phyloP scores from a whole-genome alignment of 208 protist species.

The Novymonas esmeraldas region DNA sequence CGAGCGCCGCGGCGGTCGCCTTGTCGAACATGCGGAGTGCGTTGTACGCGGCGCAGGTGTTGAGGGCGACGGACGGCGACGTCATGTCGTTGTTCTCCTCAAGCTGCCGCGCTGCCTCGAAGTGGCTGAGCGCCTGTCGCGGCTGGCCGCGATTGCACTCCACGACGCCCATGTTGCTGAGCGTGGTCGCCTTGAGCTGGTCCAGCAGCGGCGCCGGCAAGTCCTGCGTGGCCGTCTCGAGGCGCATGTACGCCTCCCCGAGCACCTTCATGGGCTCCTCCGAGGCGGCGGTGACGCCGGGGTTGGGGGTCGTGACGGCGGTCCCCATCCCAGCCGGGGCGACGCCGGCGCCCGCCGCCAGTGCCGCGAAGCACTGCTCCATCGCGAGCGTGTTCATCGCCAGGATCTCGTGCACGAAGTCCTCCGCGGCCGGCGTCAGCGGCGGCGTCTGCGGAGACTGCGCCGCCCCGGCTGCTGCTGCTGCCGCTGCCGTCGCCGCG shows the following conservation, averaged over 20 bases:
- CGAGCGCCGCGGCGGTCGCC: constrained; percentile 78
- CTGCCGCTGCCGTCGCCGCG: neutral
- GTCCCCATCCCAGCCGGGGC: neutral
- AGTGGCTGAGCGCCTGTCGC: constrained; percentile 83
- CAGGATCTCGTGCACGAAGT: constrained; percentile 76
- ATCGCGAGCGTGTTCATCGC: constrained; percentile 87
- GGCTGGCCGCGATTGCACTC: constrained; percentile 86
- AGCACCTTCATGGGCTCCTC: constrained; percentile 62
- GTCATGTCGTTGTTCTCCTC: constrained; percentile 79
- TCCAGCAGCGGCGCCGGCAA: constrained; percentile 45
- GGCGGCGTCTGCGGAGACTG: constrained; percentile 15
- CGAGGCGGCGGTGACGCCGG: constrained; percentile 11
- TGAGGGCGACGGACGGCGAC: constrained; percentile 82
- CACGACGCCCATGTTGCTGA: constrained; percentile 89
- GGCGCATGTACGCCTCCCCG: constrained; percentile 59
- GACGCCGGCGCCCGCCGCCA: constrained; percentile 8
- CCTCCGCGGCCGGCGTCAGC: constrained; percentile 37
- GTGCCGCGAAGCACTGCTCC: constrained; percentile 61
- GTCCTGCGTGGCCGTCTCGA: constrained; percentile 32
- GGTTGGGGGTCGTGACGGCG: neutral
- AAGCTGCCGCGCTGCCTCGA: constrained; percentile 78
- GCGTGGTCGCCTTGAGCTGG: constrained; percentile 77
- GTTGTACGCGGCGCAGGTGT: constrained; percentile 88
- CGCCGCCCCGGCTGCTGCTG: neutral
- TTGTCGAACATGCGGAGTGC: constrained; percentile 84